These are phyloP conservation scores for Dalechampia spathulata DNA, from an alignment of 441 rosid genomes.

Conservation along the genomic window DNA sequence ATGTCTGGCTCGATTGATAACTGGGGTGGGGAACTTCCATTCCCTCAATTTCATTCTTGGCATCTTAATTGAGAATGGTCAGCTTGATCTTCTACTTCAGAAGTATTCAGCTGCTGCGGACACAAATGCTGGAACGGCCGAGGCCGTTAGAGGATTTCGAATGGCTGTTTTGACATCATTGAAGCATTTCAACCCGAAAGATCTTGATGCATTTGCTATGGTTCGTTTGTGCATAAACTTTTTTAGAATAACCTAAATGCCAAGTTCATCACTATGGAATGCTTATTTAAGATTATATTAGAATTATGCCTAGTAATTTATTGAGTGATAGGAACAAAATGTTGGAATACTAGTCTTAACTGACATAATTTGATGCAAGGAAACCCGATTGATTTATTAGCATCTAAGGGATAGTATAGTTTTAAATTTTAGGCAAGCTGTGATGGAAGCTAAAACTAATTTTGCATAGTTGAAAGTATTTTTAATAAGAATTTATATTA, in stretches of 20 bases:
- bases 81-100: constrained; percentile 93
- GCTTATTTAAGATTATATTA: neutral
- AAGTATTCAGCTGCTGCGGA: constrained; percentile 94
- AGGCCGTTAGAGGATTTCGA: constrained; percentile 91
- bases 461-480: neutral
- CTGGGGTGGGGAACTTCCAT: constrained; percentile 96
- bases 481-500: neutral
- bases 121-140: constrained; percentile 65
- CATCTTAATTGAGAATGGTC: constrained; percentile 92
- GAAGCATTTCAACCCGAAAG: constrained; percentile 87
- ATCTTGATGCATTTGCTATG: constrained; percentile 90
- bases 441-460: neutral
- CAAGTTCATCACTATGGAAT: neutral
- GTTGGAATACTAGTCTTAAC: neutral
- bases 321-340: neutral
- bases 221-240: constrained; percentile 41
- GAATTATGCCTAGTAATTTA: neutral
- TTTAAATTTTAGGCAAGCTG: neutral
- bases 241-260: neutral
- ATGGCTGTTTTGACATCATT: constrained; percentile 93
- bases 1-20: constrained; percentile 87
- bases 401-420: neutral
- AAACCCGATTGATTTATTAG: neutral
- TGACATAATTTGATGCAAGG: neutral
- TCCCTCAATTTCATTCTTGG: constrained; percentile 93